phyloP scores from a whole-genome alignment of 2,329 filamentous ascomycete genomes.

The Septoria linicola region DNA sequence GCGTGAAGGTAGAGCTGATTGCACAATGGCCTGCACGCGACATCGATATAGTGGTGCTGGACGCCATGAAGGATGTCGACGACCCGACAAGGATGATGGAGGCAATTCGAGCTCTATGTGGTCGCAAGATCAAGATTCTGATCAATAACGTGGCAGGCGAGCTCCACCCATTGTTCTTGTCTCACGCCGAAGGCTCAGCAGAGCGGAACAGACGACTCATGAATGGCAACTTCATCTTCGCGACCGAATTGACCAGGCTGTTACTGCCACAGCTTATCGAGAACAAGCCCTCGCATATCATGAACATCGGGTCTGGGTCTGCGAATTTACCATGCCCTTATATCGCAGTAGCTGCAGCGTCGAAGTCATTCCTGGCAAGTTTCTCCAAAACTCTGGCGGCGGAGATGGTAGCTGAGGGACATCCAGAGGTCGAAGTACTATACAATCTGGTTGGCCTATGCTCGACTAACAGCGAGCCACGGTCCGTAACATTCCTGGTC shows the following conservation, averaged over 20 bases:
- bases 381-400: slow-evolving; percentile 40
- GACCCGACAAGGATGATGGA: slow-evolving; percentile 29
- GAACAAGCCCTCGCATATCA: slow-evolving; percentile 46
- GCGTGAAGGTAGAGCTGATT: slow-evolving; percentile 41
- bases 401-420: slow-evolving; percentile 38
- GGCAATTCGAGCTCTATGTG: not conserved
- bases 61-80: slow-evolving; percentile 36
- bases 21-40: slow-evolving; percentile 41
- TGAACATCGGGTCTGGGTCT: slow-evolving; percentile 39
- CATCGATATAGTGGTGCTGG: slow-evolving; percentile 46
- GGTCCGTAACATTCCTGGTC: slow-evolving; percentile 18
- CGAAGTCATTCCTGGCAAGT: slow-evolving; percentile 47
- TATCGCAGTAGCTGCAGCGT: slow-evolving; percentile 44
- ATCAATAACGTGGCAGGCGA: slow-evolving; percentile 56
- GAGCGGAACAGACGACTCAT: slow-evolving; percentile 32
- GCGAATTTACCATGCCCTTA: slow-evolving; percentile 51
- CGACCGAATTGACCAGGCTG: slow-evolving; percentile 47
- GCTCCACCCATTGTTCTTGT: slow-evolving; percentile 8
- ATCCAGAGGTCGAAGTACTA: slow-evolving; percentile 40
- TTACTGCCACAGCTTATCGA: slow-evolving; percentile 47
- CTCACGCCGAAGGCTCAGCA: slow-evolving; percentile 4
- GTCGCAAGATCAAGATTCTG: slow-evolving; percentile 48
- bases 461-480: slow-evolving; percentile 20
- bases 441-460: slow-evolving; percentile 19
- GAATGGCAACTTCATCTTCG: slow-evolving; percentile 51